Evolutionary conservation across 345 rosid genomes (phyloP).

Genomic region (Gossypium arboreum): DNA sequence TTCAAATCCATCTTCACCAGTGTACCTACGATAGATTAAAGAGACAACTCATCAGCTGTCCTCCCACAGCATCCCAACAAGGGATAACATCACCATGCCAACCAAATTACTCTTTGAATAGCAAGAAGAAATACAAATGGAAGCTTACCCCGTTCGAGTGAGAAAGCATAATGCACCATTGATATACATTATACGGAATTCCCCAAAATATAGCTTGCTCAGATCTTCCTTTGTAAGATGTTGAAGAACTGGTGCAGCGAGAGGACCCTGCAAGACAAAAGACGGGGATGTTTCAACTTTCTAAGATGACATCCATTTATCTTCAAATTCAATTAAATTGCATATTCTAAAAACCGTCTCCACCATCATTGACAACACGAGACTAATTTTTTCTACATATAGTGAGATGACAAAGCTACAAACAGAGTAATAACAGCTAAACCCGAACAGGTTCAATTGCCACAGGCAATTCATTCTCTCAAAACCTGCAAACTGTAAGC

Average conservation of each 20-base stretch:
- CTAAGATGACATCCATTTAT: too few species aligned
- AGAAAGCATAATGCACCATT: conserved; percentile 79
- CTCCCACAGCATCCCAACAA: not conserved
- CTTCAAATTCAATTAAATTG: not conserved
- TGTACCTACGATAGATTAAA: conserved; percentile 48
- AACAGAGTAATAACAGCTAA: not conserved
- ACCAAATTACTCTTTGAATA: not conserved
- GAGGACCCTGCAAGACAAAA: conserved; percentile 66
- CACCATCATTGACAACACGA: not conserved
- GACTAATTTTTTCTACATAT: not conserved
- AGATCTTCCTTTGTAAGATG: conserved; percentile 78
- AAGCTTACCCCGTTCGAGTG: conserved; percentile 86
- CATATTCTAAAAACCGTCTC: not conserved
- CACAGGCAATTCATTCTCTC: not conserved
- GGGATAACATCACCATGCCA: not conserved
- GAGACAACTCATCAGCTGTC: not conserved
- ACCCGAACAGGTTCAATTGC: not conserved
- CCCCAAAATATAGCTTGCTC: conserved; percentile 91
- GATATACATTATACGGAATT: conserved; percentile 74
- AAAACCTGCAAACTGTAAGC: not conserved
- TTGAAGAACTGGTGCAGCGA: conserved; percentile 89
- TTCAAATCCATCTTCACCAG: conserved; percentile 99
- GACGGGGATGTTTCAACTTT: not conserved
- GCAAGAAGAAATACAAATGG: not conserved
- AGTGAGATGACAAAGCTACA: not conserved